Conservation (phyloP, 106 monocot genomes). For the Acanthochlamys bracteata region DNA sequence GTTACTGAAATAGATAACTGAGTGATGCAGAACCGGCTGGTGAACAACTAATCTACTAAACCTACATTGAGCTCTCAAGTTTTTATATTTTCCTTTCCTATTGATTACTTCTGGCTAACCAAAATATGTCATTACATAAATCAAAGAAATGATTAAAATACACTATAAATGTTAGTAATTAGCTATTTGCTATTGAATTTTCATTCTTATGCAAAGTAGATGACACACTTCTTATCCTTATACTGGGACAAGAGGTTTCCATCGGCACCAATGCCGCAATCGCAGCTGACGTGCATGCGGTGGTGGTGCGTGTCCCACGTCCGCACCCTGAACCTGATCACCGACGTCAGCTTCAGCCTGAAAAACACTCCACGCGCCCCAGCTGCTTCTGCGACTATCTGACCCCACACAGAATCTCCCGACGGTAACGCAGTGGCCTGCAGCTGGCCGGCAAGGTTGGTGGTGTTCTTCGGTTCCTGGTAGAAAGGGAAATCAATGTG, state of each 20-base stretch:
- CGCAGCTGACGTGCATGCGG: slow-evolving; percentile 10
- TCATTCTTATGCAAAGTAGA: slow-evolving; percentile 8
- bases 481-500: slow-evolving; percentile 34
- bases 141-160: too few species aligned
- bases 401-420: not conserved
- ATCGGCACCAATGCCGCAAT: slow-evolving; percentile 1
- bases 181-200: too few species aligned
- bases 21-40: too few species aligned
- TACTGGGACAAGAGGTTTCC: not conserved
- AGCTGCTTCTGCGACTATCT: not conserved
- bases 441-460: slow-evolving; percentile 26
- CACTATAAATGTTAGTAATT: too few species aligned
- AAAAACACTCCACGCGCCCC: not conserved
- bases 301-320: slow-evolving; percentile 12
- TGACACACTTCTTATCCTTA: slow-evolving; percentile 4
- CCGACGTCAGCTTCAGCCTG: slow-evolving; percentile 7
- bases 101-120: too few species aligned
- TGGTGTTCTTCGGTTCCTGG: slow-evolving; percentile 66
- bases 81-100: too few species aligned
- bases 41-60: too few species aligned
- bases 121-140: too few species aligned
- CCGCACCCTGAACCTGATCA: slow-evolving; percentile 9
- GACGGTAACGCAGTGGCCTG: not conserved
- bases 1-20: too few species aligned
- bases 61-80: too few species aligned